A percentile compares a stretch with the other conserved stretches of the same genome.
Conservation (phyloP, 345 rosid species). For the Gossypium raimondii region DNA sequence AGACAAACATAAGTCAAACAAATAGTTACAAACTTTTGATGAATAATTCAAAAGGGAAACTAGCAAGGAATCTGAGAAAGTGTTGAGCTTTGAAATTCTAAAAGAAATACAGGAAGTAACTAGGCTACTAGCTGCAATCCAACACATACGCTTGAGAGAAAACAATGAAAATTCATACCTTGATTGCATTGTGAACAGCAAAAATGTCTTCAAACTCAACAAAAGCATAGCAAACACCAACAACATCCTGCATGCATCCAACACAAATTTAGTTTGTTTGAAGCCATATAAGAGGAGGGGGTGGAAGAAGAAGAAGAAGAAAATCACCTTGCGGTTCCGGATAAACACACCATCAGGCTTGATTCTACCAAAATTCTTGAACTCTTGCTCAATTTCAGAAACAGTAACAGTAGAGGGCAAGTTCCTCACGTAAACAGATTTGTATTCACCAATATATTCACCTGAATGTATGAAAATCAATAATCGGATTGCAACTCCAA, state of each 20-base stretch:
- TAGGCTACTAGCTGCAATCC: not conserved
- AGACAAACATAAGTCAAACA: not conserved
- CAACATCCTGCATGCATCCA: constrained; percentile 58
- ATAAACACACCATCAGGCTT: constrained; percentile 86
- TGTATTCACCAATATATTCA: constrained; percentile 44
- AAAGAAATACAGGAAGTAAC: not conserved
- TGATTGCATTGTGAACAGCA: constrained; percentile 84
- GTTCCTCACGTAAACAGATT: constrained; percentile 94
- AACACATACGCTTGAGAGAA: not conserved
- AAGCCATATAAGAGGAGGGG: not conserved
- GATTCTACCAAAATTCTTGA: constrained; percentile 74
- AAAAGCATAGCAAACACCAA: constrained; percentile 93
- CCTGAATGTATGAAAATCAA: constrained; percentile 43
- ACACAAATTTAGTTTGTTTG: constrained; percentile 16
- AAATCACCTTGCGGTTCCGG: constrained; percentile 74
- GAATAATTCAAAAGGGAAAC: not conserved
- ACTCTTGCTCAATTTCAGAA: constrained; percentile 82
- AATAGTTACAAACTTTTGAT: not conserved
- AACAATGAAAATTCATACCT: constrained; percentile 40
- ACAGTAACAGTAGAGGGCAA: constrained; percentile 76
- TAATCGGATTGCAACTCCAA: constrained; percentile 15
- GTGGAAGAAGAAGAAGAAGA: not conserved
- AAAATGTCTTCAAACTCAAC: constrained; percentile 90
- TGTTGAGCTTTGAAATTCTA: not conserved
- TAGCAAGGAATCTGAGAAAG: not conserved